Conservation (phyloP, 1,139 yeast genomes). For the Geotrichum candidum region DNA sequence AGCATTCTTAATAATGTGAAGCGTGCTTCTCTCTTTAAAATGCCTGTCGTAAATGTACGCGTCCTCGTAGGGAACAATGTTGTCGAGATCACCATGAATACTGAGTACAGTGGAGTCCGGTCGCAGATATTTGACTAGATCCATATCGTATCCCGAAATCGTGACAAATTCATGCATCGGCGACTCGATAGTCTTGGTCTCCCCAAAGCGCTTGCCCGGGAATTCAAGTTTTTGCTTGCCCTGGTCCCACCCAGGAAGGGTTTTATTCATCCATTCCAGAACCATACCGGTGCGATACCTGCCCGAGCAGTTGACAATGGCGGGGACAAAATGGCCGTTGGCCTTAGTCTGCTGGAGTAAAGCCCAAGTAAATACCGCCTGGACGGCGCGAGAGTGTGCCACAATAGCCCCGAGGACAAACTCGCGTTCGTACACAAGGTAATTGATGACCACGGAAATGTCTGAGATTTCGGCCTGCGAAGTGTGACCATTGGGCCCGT, state of each 20-base stretch:
- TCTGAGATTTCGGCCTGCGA: conserved; percentile 64
- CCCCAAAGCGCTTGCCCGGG: conserved; percentile 48
- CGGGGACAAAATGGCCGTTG: conserved; percentile 45
- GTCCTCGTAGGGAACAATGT: conserved; percentile 59
- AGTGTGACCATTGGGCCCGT: conserved; percentile 40
- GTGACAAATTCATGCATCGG: conserved; percentile 51
- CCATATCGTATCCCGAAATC: conserved; percentile 49
- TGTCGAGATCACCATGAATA: conserved; percentile 66
- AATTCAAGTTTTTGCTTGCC: conserved; percentile 36
- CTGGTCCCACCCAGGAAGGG: conserved; percentile 37
- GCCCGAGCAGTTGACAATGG: conserved; percentile 65
- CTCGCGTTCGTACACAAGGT: conserved; percentile 34
- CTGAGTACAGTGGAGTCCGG: conserved; percentile 51
- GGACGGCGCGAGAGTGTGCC: conserved; percentile 75
- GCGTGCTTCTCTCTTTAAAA: conserved; percentile 51
- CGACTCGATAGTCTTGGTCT: conserved; percentile 38
- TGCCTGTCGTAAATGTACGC: conserved; percentile 52
- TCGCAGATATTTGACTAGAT: conserved; percentile 39
- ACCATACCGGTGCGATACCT: conserved; percentile 40
- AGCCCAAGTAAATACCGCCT: conserved; percentile 76
- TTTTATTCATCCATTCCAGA: conserved; percentile 34
- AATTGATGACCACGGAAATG: conserved; percentile 43
- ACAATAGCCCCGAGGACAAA: conserved; percentile 45
- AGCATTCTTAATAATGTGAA: conserved; percentile 58
- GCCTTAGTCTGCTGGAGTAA: conserved; percentile 38